phyloP scores from a whole-genome alignment of 2,329 filamentous ascomycete genomes.

The Capronia coronata region DNA sequence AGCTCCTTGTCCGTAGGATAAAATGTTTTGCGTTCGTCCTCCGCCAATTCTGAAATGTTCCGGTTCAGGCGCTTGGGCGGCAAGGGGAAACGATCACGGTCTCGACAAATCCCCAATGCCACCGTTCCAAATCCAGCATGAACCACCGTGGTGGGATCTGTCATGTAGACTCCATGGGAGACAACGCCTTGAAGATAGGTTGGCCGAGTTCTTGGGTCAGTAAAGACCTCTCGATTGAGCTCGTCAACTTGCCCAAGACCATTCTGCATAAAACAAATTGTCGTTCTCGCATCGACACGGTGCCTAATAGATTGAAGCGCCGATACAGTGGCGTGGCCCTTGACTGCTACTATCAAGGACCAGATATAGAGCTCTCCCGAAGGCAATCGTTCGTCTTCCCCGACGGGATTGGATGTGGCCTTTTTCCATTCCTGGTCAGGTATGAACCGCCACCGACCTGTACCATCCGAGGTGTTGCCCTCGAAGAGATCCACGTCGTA shows the following conservation, averaged over 20 bases:
- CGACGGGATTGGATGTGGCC: slow-evolving; percentile 15
- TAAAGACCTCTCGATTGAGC: slow-evolving; percentile 65
- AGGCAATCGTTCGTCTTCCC: slow-evolving; percentile 16
- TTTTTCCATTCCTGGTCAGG: slow-evolving; percentile 26
- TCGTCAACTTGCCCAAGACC: slow-evolving; percentile 79
- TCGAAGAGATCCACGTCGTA: slow-evolving; percentile 40
- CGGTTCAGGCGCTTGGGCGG: slow-evolving; percentile 13
- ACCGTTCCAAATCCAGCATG: slow-evolving; percentile 57
- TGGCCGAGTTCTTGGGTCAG: slow-evolving; percentile 58
- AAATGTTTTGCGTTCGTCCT: slow-evolving; percentile 25
- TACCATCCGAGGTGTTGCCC: not conserved
- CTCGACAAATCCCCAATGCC: slow-evolving; percentile 47
- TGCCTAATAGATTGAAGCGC: slow-evolving; percentile 61
- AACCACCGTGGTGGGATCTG: slow-evolving; percentile 46
- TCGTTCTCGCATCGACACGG: slow-evolving; percentile 61
- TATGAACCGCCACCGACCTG: slow-evolving; percentile 11
- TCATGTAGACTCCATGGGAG: slow-evolving; percentile 51
- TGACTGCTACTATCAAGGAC: slow-evolving; percentile 73
- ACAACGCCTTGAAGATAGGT: slow-evolving; percentile 68
- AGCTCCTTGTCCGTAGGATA: slow-evolving; percentile 26
- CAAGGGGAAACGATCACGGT: slow-evolving; percentile 29
- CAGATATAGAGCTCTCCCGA: slow-evolving; percentile 51
- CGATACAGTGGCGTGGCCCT: slow-evolving; percentile 61
- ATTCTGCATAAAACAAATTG: slow-evolving; percentile 70
- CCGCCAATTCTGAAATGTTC: slow-evolving; percentile 17